Conservation (phyloP, 2,329 filamentous ascomycete species). For the Pseudocercospora vitis region DNA sequence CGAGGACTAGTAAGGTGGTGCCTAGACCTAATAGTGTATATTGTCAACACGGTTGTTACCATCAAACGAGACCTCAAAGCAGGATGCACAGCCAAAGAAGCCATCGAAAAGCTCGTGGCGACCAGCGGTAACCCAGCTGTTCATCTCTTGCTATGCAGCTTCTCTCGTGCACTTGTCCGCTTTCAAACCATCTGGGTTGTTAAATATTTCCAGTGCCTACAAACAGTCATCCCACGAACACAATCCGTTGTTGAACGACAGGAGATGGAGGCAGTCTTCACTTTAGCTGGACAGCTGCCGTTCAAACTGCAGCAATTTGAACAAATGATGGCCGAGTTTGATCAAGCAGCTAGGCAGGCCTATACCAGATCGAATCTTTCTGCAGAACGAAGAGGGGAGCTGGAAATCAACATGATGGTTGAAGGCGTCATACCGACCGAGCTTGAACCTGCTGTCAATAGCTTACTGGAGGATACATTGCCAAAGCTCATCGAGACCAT, state of each 20-base stretch:
- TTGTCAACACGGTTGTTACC: conserved; percentile 55
- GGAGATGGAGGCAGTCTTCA: conserved; percentile 56
- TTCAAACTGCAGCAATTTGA: conserved; percentile 50
- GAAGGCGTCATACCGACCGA: conserved; percentile 53
- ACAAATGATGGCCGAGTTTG: conserved; percentile 57
- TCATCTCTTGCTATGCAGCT: conserved; percentile 68
- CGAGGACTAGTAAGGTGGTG: conserved; percentile 77
- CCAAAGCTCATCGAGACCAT: conserved; percentile 58
- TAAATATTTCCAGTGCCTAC: conserved; percentile 29
- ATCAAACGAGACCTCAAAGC: conserved; percentile 34
- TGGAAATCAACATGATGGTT: conserved; percentile 56
- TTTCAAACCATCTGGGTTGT: conserved; percentile 64
- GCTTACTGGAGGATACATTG: conserved; percentile 53
- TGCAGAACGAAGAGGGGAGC: conserved; percentile 47
- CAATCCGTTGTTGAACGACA: conserved; percentile 55
- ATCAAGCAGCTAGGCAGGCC: conserved; percentile 62
- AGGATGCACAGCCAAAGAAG: conserved; percentile 15
- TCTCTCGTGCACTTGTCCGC: conserved; percentile 70
- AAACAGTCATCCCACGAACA: conserved; percentile 22
- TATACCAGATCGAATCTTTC: conserved; percentile 50
- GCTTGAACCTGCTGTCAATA: conserved; percentile 50
- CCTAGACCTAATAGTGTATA: conserved; percentile 62
- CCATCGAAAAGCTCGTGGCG: conserved; percentile 25
- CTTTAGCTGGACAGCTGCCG: conserved; percentile 49
- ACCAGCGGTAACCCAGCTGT: conserved; percentile 32